Evolutionary conservation across 1,139 yeast genomes (phyloP).

Genomic region (Blastobotrys arbuscula): DNA sequence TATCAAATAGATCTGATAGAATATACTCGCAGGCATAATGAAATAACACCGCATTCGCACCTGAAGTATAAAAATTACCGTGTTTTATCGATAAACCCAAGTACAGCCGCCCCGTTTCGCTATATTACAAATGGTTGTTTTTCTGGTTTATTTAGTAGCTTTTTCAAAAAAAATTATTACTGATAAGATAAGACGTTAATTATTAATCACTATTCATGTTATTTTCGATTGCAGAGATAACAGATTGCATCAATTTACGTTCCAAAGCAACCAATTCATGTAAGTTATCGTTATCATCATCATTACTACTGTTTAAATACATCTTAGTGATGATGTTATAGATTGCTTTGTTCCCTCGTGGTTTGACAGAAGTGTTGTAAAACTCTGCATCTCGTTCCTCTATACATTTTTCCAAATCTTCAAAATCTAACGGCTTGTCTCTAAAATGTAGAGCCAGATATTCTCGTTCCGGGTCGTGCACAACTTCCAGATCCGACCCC

Average conservation of each 20-base stretch:
- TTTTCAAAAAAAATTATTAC: too few species aligned
- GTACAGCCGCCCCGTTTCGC: too few species aligned
- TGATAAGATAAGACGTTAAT: not conserved
- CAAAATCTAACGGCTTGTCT: conserved; percentile 22
- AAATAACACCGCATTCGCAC: too few species aligned
- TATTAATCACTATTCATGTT: conserved; percentile 4
- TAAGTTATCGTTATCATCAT: not conserved
- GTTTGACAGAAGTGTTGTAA: conserved; percentile 9
- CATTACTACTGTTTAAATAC: conserved; percentile 4
- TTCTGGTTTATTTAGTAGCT: too few species aligned
- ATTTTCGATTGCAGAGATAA: conserved; percentile 5
- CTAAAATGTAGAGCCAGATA: conserved; percentile 22
- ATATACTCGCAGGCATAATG: too few species aligned
- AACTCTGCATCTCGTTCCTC: conserved; percentile 8
- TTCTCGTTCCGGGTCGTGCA: conserved; percentile 18
- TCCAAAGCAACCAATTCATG: conserved; percentile 13
- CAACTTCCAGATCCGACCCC: conserved; percentile 22
- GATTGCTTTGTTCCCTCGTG: conserved; percentile 14
- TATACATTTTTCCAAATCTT: conserved; percentile 16
- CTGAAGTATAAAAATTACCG: too few species aligned
- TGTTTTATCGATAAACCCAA: too few species aligned
- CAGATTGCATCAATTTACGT: conserved; percentile 10
- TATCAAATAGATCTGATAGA: too few species aligned
- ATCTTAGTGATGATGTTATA: conserved; percentile 4
- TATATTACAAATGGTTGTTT: too few species aligned